Conservation (phyloP, 2,329 filamentous ascomycete genomes). For the Torrubiella hemipterigena region DNA sequence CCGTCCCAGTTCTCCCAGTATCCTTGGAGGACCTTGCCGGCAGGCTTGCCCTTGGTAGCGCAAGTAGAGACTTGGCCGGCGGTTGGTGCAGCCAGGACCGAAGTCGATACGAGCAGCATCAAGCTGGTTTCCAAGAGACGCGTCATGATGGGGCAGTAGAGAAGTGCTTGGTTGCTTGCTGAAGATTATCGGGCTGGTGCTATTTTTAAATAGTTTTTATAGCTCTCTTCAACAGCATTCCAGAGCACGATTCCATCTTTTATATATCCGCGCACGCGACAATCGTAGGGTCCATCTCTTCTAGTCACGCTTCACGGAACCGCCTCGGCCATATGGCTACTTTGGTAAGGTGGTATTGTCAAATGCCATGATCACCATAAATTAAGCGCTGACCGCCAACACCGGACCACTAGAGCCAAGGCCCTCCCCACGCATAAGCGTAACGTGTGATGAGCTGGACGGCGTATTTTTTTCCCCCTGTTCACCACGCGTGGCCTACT, state of each 20-base stretch:
- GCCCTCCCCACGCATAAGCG: slow-evolving; percentile 1
- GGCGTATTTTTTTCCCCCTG: no score
- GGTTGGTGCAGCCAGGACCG: slow-evolving; percentile 6
- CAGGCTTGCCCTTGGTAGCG: slow-evolving; percentile 18
- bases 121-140: slow-evolving; percentile 9
- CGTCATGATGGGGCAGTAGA: slow-evolving; percentile 5
- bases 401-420: neutral
- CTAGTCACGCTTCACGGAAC: neutral
- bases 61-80: slow-evolving; percentile 13
- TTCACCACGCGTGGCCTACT: no score
- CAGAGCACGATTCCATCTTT: neutral
- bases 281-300: neutral
- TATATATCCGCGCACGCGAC: neutral
- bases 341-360: neutral
- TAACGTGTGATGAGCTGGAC: slow-evolving; percentile 11
- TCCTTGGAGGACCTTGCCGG: slow-evolving; percentile 20
- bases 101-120: slow-evolving; percentile 6
- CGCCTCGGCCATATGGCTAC: neutral
- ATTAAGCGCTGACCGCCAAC: neutral
- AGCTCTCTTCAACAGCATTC: neutral
- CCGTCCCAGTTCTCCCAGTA: slow-evolving; percentile 26
- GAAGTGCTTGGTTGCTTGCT: neutral
- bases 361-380: neutral
- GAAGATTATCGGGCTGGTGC: no score
- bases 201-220: neutral